phyloP scores from a whole-genome alignment of 1,139 yeast species.

The Suhomyces anneliseae region DNA sequence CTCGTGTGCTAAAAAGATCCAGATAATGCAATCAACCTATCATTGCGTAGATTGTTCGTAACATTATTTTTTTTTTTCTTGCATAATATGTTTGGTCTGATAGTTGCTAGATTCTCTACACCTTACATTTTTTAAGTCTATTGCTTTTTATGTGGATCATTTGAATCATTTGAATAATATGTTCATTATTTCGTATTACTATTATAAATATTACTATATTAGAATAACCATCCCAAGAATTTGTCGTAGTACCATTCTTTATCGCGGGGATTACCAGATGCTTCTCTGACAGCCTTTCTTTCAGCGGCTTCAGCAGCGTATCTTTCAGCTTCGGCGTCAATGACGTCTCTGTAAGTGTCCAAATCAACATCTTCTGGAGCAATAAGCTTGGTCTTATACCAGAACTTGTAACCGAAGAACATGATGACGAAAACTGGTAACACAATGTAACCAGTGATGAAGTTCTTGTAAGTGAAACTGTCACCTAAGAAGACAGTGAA shows the following conservation, averaged over 20 bases:
- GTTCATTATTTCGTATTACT: background rate
- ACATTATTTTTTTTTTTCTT: no score
- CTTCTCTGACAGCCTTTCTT: constrained; percentile 46
- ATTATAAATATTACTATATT: constrained; percentile 5
- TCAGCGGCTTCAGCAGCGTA: constrained; percentile 45
- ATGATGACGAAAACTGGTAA: constrained; percentile 63
- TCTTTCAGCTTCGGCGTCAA: constrained; percentile 67
- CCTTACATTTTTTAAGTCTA: no score
- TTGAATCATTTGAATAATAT: background rate
- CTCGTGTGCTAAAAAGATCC: no score
- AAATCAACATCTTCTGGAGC: constrained; percentile 62
- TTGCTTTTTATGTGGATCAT: no score
- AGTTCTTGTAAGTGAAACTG: constrained; percentile 56
- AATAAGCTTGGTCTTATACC: constrained; percentile 52
- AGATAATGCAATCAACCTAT: no score
- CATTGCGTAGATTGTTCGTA: no score
- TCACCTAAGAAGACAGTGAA: constrained; percentile 66
- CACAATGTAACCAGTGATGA: constrained; percentile 78
- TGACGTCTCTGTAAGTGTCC: constrained; percentile 59
- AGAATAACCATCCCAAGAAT: constrained; percentile 56
- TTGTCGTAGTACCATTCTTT: constrained; percentile 57
- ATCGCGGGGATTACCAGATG: constrained; percentile 44
- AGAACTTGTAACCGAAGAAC: constrained; percentile 58
- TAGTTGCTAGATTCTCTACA: no score
- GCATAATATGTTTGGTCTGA: no score